A percentile compares a stretch with the other conserved stretches of the same genome.
Evolutionary conservation across 768 basidiomycete genomes (phyloP).

Genomic region (Psilocybe cyanescens): DNA sequence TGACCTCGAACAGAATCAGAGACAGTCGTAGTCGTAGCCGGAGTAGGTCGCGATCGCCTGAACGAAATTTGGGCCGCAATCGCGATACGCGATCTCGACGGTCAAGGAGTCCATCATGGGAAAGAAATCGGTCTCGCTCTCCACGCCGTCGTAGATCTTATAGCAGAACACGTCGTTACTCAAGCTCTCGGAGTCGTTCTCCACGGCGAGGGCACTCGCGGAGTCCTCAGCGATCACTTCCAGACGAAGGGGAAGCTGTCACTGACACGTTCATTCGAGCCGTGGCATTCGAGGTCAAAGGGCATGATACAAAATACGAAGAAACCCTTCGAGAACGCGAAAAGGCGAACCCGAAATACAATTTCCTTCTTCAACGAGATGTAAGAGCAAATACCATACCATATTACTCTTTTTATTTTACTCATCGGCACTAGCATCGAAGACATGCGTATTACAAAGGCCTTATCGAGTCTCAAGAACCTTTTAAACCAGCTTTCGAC

Average conservation of each 20-base stretch:
- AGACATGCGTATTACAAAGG: constrained; percentile 74
- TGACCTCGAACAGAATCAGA: constrained; percentile 16
- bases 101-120: constrained; percentile 55
- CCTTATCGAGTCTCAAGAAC: constrained; percentile 59
- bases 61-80: constrained; percentile 41
- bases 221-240: constrained; percentile 49
- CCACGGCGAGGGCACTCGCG: constrained; percentile 51
- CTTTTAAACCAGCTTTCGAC: constrained; percentile 72
- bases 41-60: constrained; percentile 44
- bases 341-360: constrained; percentile 79
- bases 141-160: constrained; percentile 37
- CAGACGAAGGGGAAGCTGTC: constrained; percentile 68
- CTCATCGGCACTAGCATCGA: constrained; percentile 53
- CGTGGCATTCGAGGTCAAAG: constrained; percentile 84
- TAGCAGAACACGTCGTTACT: constrained; percentile 36
- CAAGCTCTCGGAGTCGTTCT: constrained; percentile 48
- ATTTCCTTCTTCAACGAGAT: constrained; percentile 66
- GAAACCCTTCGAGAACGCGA: constrained; percentile 76
- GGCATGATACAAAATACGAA: constrained; percentile 80
- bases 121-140: constrained; percentile 47
- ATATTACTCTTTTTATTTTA: constrained; percentile 9
- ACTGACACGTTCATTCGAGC: constrained; percentile 87
- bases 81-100: constrained; percentile 44
- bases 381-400: constrained; percentile 37
- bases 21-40: constrained; percentile 34